Conservation (phyloP, 1,284 basidiomycete species). For the Marasmius fiardii region DNA sequence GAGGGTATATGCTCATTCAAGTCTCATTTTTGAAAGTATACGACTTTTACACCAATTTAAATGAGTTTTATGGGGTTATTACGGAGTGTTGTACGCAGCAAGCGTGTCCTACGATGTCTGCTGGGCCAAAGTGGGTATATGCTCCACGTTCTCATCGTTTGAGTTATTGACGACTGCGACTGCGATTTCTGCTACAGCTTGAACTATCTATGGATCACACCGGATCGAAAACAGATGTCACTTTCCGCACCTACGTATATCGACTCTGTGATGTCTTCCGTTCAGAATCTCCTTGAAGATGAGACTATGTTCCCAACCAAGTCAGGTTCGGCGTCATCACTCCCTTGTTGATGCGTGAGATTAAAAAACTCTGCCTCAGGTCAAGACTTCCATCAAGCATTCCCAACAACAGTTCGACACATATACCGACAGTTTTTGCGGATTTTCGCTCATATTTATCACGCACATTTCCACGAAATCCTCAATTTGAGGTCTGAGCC, state of each 20-base stretch:
- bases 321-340: conserved; percentile 63
- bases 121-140: conserved; percentile 71
- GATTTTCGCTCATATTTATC: conserved; percentile 96
- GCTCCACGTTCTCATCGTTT: not conserved
- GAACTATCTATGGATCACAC: conserved; percentile 96
- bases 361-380: conserved; percentile 40
- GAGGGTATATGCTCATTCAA: not conserved
- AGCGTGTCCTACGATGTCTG: conserved; percentile 92
- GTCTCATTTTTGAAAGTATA: conserved; percentile 76
- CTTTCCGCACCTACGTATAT: conserved; percentile 98
- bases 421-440: conserved; percentile 96
- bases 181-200: conserved; percentile 56
- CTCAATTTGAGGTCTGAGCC: conserved; percentile 93
- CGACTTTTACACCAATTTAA: conserved; percentile 95
- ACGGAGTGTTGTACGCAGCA: conserved; percentile 92
- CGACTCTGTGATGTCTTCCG: conserved; percentile 98
- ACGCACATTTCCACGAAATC: conserved; percentile 90
- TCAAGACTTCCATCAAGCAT: conserved; percentile 85
- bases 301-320: conserved; percentile 96
- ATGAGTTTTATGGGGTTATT: conserved; percentile 95
- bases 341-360: not conserved
- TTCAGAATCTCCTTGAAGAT: conserved; percentile 92
- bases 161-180: conserved; percentile 1
- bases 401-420: conserved; percentile 91
- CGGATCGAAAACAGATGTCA: conserved; percentile 86